Evolutionary conservation across 2,329 filamentous ascomycete species (phyloP).

Genomic region (Zelopaecilomyces penicillatus): DNA sequence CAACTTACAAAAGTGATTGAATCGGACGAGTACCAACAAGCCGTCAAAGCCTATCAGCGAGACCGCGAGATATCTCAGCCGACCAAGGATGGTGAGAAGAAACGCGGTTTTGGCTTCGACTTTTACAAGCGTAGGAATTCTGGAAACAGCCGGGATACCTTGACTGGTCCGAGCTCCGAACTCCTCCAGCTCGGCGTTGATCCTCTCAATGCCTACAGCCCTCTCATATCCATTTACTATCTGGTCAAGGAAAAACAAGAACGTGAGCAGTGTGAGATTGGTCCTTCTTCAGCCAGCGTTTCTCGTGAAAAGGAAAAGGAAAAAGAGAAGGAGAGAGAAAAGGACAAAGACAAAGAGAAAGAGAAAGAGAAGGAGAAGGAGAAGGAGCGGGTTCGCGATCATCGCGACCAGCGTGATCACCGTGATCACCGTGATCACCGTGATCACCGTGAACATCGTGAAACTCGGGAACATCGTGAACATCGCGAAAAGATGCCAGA

Average conservation of each 20-base stretch:
- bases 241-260: slow-evolving; percentile 92
- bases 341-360: slow-evolving; percentile 11
- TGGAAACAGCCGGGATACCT: slow-evolving; percentile 76
- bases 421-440: too few species aligned
- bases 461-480: too few species aligned
- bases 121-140: slow-evolving; percentile 96
- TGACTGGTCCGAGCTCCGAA: slow-evolving; percentile 77
- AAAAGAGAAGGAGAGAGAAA: slow-evolving; percentile 19
- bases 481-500: slow-evolving; percentile 33
- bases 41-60: slow-evolving; percentile 61
- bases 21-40: slow-evolving; percentile 87
- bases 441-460: too few species aligned
- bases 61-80: slow-evolving; percentile 53
- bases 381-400: slow-evolving; percentile 13
- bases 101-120: slow-evolving; percentile 80
- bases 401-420: too few species aligned
- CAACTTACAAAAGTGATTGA: slow-evolving; percentile 82
- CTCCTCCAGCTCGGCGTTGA: slow-evolving; percentile 75
- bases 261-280: slow-evolving; percentile 48
- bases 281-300: slow-evolving; percentile 38
- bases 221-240: slow-evolving; percentile 88
- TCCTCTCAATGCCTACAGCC: slow-evolving; percentile 87
- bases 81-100: slow-evolving; percentile 66
- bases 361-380: slow-evolving; percentile 20
- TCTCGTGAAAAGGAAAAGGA: slow-evolving; percentile 23